These are phyloP conservation scores for Lichtheimia corymbifera DNA, from an alignment of 371 early-diverging fungal genomes.

Conservation along the genomic window DNA sequence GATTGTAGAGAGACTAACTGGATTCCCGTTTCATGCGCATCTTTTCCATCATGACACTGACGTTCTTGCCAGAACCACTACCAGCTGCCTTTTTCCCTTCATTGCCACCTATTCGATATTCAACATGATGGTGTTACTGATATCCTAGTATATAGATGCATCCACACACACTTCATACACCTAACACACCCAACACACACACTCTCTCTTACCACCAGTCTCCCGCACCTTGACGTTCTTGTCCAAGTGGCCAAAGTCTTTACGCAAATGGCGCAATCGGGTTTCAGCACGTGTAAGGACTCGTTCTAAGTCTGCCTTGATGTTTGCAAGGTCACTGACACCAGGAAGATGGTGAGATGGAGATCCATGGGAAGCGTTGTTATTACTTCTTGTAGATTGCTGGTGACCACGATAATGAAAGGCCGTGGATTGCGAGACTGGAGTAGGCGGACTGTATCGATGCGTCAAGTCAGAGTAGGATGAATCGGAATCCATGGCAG, in stretches of 20 bases:
- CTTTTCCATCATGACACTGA: slow-evolving; percentile 27
- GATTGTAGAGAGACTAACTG: slow-evolving; percentile 17
- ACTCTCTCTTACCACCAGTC: slow-evolving; percentile 10
- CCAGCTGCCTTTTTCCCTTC: not conserved
- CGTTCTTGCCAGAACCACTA: slow-evolving; percentile 24
- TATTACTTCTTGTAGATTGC: slow-evolving; percentile 15
- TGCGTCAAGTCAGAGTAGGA: slow-evolving; percentile 15
- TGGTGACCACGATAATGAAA: slow-evolving; percentile 27
- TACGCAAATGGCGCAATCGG: slow-evolving; percentile 25
- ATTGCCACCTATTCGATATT: not conserved
- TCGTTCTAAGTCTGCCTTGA: slow-evolving; percentile 42
- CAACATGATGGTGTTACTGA: not conserved
- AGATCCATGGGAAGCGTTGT: slow-evolving; percentile 17
- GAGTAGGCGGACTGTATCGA: slow-evolving; percentile 26
- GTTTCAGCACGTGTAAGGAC: slow-evolving; percentile 35
- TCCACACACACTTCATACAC: too few relatives aligned
- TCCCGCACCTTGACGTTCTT: slow-evolving; percentile 22
- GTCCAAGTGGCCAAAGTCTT: slow-evolving; percentile 30
- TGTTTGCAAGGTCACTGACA: slow-evolving; percentile 33
- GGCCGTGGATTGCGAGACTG: slow-evolving; percentile 36
- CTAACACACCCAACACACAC: too few relatives aligned
- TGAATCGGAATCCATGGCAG: slow-evolving; percentile 2
- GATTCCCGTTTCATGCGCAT: slow-evolving; percentile 36
- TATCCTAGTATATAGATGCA: not conserved
- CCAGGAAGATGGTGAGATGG: slow-evolving; percentile 33